Conservation (phyloP, 441 rosid genomes). For the Biscutella laevigata region DNA sequence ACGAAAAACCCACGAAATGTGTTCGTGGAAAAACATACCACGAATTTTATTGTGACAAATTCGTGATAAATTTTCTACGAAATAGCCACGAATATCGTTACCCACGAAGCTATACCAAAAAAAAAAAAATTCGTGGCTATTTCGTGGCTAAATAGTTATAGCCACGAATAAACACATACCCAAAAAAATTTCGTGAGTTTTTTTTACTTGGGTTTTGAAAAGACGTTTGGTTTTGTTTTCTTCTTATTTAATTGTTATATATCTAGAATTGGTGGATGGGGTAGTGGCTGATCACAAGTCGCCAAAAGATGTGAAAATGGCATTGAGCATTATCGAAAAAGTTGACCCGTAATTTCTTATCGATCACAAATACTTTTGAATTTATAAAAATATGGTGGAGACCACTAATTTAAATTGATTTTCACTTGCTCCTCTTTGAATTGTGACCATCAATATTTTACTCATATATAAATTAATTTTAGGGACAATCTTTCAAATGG, state of each 20-base stretch:
- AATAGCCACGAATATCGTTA: too few relatives aligned
- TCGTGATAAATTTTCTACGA: too few relatives aligned
- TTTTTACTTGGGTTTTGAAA: background rate
- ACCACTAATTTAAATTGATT: constrained; percentile 12
- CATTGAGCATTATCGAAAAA: constrained; percentile 17
- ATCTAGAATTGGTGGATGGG: constrained; percentile 28
- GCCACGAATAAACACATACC: too few relatives aligned
- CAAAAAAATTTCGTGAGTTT: too few relatives aligned
- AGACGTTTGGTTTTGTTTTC: constrained; percentile 21
- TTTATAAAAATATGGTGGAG: constrained; percentile 7
- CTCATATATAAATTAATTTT: too few relatives aligned
- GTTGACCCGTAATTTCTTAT: constrained; percentile 23
- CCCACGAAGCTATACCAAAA: too few relatives aligned
- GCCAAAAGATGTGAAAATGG: constrained; percentile 21
- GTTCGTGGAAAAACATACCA: too few relatives aligned
- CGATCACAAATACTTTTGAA: constrained; percentile 18
- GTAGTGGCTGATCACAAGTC: constrained; percentile 26
- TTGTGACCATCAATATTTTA: constrained; percentile 16
- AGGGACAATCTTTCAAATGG: too few relatives aligned
- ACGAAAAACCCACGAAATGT: too few relatives aligned
- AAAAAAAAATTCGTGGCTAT: too few relatives aligned
- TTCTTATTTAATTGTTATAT: background rate
- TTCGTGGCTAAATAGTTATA: too few relatives aligned
- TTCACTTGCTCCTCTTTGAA: constrained; percentile 6
- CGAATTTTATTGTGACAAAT: too few relatives aligned